These are phyloP conservation scores for Cladosporium cucumerinum DNA, from an alignment of 2,329 filamentous ascomycete species.

Conservation along the genomic window DNA sequence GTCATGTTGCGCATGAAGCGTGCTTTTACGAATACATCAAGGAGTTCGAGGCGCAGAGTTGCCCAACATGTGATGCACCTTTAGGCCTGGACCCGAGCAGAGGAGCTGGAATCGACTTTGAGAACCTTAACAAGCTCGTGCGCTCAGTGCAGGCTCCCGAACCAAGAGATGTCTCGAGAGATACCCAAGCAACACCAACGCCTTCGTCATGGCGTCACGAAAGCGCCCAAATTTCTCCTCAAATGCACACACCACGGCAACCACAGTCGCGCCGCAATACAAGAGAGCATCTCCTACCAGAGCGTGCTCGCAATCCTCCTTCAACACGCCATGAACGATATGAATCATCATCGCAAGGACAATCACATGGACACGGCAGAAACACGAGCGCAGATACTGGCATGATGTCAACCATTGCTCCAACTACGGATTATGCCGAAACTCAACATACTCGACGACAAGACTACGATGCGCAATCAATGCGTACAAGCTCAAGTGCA, in stretches of 20 bases:
- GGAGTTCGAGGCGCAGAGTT: constrained; percentile 80
- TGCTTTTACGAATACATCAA: constrained; percentile 99
- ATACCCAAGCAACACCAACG: constrained; percentile 55
- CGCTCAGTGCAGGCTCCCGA: constrained; percentile 59
- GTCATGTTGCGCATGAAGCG: constrained; percentile 95
- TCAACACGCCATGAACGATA: constrained; percentile 25
- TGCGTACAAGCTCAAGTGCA: constrained; percentile 74
- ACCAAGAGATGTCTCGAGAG: constrained; percentile 34
- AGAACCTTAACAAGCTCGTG: constrained; percentile 92
- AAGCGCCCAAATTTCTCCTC: background rate
- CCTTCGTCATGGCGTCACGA: constrained; percentile 57
- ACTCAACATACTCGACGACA: constrained; percentile 69
- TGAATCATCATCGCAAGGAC: constrained; percentile 8
- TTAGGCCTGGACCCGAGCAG: constrained; percentile 88
- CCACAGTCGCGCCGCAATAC: constrained; percentile 18
- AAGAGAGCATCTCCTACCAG: constrained; percentile 28
- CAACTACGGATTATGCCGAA: constrained; percentile 70
- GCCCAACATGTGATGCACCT: constrained; percentile 88
- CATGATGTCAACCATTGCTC: constrained; percentile 53
- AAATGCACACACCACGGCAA: constrained; percentile 7
- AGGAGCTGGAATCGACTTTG: constrained; percentile 74
- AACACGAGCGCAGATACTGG: constrained; percentile 73
- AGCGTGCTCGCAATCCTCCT: constrained; percentile 19
- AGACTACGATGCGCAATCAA: constrained; percentile 93
- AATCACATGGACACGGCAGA: constrained; percentile 56